Base-by-base conservation (phyloP, 306 rosid genomes). In the Fagus crenata region DNA sequence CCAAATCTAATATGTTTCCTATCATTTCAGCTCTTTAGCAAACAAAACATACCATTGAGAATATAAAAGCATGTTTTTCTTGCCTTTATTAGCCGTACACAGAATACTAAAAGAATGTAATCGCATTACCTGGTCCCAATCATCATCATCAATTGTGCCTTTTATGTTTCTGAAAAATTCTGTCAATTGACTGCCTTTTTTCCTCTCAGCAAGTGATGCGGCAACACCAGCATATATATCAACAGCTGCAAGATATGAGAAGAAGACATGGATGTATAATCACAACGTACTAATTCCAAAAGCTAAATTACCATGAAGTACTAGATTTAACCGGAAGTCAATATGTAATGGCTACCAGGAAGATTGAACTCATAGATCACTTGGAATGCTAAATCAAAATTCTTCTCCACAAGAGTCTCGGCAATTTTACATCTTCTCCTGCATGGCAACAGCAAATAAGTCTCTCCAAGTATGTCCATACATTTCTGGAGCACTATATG, bases 211-310 rank as follows among this genome's bases (percentile, higher is more conserved):
- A 72, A 92, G 93, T 61, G 98, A 95, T 59, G 98, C 90, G 72
- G 97, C 98, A 70, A 95, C 96, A 69, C 91, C 93, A 63, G 97
- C 97, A 81, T 95, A 95, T 86, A 95, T 95, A 85, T 95, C 93
- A 65, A 92, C 97, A 73, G 98, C 97, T 92, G 89, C 83, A 87
- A 71, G 78, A 71, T 9, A 77, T 53, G 77, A 74, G 74, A 74
- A 68, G 76, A 79, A 35, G 18, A 76, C 49, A 67, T 42, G 63
- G 49, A 65, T 84, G 53, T 69, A 69, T 59, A 61, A 76, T 17
- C 46, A 53, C 41, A 4, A 46, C 54, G 36, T 40, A 53, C 59
- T 49, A 42, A 17, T 60, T 60, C 53, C 69, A 39, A 69, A 4
- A 49, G 74, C 79, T 49, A 59, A 67, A 73, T 64, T 71, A 69